phyloP scores from a whole-genome alignment of 108 stramenopile genomes.

The Nitzschia sp. region DNA sequence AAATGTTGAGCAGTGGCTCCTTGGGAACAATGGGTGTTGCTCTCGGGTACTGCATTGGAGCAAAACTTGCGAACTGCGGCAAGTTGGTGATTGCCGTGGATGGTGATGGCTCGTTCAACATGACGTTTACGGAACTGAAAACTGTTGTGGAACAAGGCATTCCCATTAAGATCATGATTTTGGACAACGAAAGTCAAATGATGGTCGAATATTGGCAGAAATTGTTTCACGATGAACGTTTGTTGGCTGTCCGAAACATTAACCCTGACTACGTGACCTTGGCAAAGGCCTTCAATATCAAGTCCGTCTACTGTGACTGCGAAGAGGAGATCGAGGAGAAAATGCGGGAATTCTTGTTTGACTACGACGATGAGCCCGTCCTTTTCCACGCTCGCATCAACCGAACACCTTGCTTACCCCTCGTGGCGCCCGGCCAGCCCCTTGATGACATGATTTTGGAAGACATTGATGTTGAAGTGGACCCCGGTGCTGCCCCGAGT shows the following conservation, averaged over 20 bases:
- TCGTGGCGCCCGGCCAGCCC: constrained; percentile 87
- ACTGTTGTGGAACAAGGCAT: constrained; percentile 84
- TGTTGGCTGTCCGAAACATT: constrained; percentile 79
- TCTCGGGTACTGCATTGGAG: constrained; percentile 83
- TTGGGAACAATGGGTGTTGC: constrained; percentile 93
- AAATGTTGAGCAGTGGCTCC: constrained; percentile 88
- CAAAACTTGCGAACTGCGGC: constrained; percentile 84
- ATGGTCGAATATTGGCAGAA: constrained; percentile 96
- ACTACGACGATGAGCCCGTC: constrained; percentile 86
- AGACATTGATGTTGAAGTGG: constrained; percentile 80
- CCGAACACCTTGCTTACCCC: constrained; percentile 83
- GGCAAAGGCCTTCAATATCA: constrained; percentile 81
- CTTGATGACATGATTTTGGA: constrained; percentile 88
- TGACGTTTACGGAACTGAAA: constrained; percentile 93
- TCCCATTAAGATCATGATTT: constrained; percentile 86
- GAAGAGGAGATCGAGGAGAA: constrained; percentile 75
- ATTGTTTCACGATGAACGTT: constrained; percentile 88
- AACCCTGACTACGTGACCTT: constrained; percentile 81
- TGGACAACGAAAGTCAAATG: constrained; percentile 92
- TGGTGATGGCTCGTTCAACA: constrained; percentile 92
- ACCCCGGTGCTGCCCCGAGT: constrained; percentile 78
- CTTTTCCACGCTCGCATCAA: constrained; percentile 87
- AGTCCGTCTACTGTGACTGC: constrained; percentile 70
- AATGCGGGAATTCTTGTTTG: constrained; percentile 84
- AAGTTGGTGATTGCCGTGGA: constrained; percentile 83